Base-by-base conservation (phyloP, 2,329 filamentous ascomycete genomes). In the Fusarium ambrosium region DNA sequence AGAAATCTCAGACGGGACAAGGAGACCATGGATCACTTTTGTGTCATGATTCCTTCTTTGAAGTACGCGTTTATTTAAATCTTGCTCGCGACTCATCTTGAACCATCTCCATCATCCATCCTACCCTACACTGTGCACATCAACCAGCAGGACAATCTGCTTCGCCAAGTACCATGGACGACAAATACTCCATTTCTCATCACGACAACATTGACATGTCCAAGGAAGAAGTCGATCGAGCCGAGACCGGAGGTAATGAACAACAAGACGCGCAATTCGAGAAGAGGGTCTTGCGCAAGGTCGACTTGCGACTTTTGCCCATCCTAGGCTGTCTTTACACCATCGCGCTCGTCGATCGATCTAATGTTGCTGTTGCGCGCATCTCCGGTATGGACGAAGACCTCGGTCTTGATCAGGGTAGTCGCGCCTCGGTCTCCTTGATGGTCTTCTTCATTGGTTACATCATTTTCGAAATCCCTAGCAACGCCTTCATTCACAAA, bases 361-460 rank as follows among this genome's bases (percentile, higher is more conserved):
- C 72, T 8, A 75, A 75, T 4, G 32, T 75, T 2, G 73, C 69
- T 0, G 69, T 75, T 9, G 73, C 73, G 29, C 72, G 66, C 4
- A 73, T 75, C 1, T 73, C 73, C 1, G 72, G 73, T 0, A 75
- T 75, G 70, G 72, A 75, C 2, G 39, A 73, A 1, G 72, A 75
- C 5, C 67, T 75, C 0, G 72, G 10, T 2, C 64, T 75, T 6
- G 62, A 59, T 1, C 32, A 73, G 0, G 70, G 62, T 0, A 73
- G 62, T 5, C 62, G 72, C 0, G 66, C 62, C 0, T 75, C 73
- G 0, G 27, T 75, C 13, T 43, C 45, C 0, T 13, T 75, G 9
- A 75, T 75, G 70, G 73, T 75, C 4, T 75, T 75, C 14, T 75
- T 75, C n/a, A 73, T 75, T 0, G 69, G 69, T 0, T 75, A 75